phyloP scores from a whole-genome alignment of 345 rosid genomes.

The Ceriops decandra region DNA sequence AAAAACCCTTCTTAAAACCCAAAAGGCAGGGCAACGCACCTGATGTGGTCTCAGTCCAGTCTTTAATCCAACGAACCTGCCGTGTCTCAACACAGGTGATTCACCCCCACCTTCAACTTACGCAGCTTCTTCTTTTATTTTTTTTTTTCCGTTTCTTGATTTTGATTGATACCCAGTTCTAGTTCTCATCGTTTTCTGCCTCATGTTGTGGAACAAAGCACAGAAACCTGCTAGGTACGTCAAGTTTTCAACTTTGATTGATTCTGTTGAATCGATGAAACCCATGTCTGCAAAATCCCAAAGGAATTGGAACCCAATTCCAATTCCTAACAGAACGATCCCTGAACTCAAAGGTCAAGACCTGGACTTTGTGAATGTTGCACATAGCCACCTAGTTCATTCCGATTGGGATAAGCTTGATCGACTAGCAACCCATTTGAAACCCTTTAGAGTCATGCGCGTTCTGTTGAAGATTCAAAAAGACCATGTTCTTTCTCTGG shows the following conservation, averaged over 20 bases:
- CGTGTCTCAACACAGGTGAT: not conserved
- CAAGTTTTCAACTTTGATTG: slow-evolving; percentile 32
- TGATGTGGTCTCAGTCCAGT: too few species aligned
- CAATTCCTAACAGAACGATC: slow-evolving; percentile 60
- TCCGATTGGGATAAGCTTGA: slow-evolving; percentile 72
- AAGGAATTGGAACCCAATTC: slow-evolving; percentile 32
- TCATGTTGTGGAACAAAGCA: too few species aligned
- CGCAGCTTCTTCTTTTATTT: too few species aligned
- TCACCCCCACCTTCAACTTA: not conserved
- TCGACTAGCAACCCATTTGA: slow-evolving; percentile 35
- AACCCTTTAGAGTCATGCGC: slow-evolving; percentile 56
- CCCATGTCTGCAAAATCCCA: slow-evolving; percentile 9
- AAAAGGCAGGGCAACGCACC: too few species aligned
- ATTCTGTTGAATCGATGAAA: slow-evolving; percentile 5
- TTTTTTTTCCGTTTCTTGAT: too few species aligned
- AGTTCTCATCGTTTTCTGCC: too few species aligned
- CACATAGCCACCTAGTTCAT: slow-evolving; percentile 76
- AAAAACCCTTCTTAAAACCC: too few species aligned
- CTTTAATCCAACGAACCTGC: too few species aligned
- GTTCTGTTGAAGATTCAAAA: slow-evolving; percentile 55
- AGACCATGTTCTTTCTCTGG: slow-evolving; percentile 64
- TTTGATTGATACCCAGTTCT: too few species aligned
- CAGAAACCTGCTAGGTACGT: slow-evolving; percentile 5
- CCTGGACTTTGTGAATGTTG: slow-evolving; percentile 75
- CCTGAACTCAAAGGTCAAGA: slow-evolving; percentile 72